Evolutionary conservation across 495 filamentous ascomycete species (phyloP).

Genomic region (Trichoderma asperelloides): DNA sequence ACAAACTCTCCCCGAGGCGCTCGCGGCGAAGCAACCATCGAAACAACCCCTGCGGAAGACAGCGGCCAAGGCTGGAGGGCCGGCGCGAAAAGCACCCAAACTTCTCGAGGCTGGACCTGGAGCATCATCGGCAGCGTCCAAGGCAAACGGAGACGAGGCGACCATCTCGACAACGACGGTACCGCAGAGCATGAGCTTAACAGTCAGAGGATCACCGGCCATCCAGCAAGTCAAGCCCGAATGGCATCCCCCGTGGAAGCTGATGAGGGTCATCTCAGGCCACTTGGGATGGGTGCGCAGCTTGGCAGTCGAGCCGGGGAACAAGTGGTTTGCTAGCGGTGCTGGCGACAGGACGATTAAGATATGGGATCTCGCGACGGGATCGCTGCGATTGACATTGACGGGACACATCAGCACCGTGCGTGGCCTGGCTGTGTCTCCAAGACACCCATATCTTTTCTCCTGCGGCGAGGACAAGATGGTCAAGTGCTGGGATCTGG

Average conservation of each 20-base stretch:
- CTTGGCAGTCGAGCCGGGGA: conserved; percentile 87
- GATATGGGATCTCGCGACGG: conserved; percentile 93
- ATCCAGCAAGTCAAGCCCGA: conserved; percentile 71
- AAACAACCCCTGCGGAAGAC: conserved; percentile 3
- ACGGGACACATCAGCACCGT: conserved; percentile 98
- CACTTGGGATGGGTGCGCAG: conserved; percentile 93
- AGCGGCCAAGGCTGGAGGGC: conserved; percentile 44
- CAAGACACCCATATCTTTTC: conserved; percentile 93
- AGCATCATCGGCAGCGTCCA: conserved; percentile 13
- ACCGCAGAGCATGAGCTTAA: conserved; percentile 20
- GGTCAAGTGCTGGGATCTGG: conserved; percentile 99
- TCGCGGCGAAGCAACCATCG: conserved; percentile 72
- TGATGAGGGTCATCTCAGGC: conserved; percentile 94
- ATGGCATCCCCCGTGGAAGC: conserved; percentile 98
- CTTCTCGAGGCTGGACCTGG: conserved; percentile 60
- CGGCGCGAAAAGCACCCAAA: conserved; percentile 47
- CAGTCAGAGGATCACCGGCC: conserved; percentile 53
- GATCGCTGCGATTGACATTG: conserved; percentile 71
- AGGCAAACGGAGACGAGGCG: conserved; percentile 17
- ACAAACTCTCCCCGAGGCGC: conserved; percentile 67
- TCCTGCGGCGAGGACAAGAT: conserved; percentile 99
- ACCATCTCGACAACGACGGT: not conserved
- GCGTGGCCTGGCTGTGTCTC: conserved; percentile 84
- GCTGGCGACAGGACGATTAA: conserved; percentile 97
- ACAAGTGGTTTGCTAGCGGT: conserved; percentile 96